Evolutionary conservation across 306 rosid species (phyloP).

Genomic region (Begonia peltatifolia): DNA sequence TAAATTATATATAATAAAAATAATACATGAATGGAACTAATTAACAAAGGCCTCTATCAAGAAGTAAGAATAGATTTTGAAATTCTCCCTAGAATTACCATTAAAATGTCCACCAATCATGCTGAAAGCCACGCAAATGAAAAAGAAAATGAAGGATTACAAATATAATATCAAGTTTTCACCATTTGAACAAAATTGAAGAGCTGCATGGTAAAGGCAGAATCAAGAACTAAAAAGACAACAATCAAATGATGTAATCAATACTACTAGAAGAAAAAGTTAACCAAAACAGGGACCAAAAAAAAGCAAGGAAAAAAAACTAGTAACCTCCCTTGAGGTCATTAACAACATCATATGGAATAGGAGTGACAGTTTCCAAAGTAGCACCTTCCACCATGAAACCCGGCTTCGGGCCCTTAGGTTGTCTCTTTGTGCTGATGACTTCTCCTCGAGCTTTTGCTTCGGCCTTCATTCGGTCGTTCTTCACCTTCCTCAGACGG

Average conservation of each 20-base stretch:
- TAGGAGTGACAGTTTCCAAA: slow-evolving; percentile 86
- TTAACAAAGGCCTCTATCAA: neutral
- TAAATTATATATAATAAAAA: too few species aligned
- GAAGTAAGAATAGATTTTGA: too few species aligned
- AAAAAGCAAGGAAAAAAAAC: slow-evolving; percentile 3
- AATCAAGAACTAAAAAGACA: too few species aligned
- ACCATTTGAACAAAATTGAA: neutral
- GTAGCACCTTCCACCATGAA: slow-evolving; percentile 86
- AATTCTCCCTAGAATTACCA: too few species aligned
- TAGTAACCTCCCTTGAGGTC: slow-evolving; percentile 96
- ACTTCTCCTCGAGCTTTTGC: slow-evolving; percentile 66
- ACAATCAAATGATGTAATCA: too few species aligned
- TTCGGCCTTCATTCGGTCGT: slow-evolving; percentile 60
- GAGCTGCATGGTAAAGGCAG: neutral
- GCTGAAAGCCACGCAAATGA: too few species aligned
- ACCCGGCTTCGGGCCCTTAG: slow-evolving; percentile 84
- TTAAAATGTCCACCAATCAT: too few species aligned
- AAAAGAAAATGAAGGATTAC: too few species aligned
- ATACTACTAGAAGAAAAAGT: too few species aligned
- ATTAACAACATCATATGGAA: slow-evolving; percentile 87
- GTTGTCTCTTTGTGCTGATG: slow-evolving; percentile 84
- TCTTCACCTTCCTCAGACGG: slow-evolving; percentile 51
- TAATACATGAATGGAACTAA: too few species aligned
- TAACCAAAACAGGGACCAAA: neutral
- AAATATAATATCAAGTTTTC: too few species aligned